Evolutionary conservation across 2,329 filamentous ascomycete species (phyloP).

Genomic region (Botryosphaeria dothidea): DNA sequence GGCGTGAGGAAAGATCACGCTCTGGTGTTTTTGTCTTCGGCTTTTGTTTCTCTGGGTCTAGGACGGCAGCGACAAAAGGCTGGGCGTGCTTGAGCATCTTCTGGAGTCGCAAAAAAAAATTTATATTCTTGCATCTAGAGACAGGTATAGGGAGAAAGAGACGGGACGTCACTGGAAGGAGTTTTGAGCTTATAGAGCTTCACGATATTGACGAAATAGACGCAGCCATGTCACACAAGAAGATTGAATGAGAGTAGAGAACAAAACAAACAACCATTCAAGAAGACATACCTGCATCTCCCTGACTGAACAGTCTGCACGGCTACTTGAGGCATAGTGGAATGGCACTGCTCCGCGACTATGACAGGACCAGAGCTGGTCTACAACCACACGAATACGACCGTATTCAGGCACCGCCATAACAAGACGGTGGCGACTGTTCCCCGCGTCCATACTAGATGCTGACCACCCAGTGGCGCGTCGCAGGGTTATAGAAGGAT

Average conservation of each 20-base stretch:
- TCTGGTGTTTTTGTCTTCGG: neutral
- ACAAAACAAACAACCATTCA: too few species aligned
- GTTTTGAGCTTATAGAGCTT: neutral
- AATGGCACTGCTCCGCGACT: too few species aligned
- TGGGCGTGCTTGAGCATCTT: neutral
- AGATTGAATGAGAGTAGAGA: too few species aligned
- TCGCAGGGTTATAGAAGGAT: neutral
- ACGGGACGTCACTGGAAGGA: neutral
- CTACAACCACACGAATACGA: neutral
- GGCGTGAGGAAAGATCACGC: neutral
- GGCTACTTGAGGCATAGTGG: too few species aligned
- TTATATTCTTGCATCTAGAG: conserved; percentile 4
- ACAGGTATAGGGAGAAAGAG: neutral
- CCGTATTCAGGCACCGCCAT: neutral
- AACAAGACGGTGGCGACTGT: neutral
- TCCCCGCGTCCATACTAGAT: neutral
- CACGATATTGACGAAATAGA: neutral
- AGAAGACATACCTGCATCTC: too few species aligned
- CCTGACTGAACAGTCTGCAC: too few species aligned
- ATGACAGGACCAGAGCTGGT: too few species aligned
- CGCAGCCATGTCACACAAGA: too few species aligned
- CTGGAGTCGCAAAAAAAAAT: neutral
- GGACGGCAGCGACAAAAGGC: neutral
- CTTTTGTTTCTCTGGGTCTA: neutral
- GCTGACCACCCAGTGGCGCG: neutral